These are phyloP conservation scores for Clarireedia monteithiana DNA, from an alignment of 2,329 filamentous ascomycete genomes.

Conservation along the genomic window DNA sequence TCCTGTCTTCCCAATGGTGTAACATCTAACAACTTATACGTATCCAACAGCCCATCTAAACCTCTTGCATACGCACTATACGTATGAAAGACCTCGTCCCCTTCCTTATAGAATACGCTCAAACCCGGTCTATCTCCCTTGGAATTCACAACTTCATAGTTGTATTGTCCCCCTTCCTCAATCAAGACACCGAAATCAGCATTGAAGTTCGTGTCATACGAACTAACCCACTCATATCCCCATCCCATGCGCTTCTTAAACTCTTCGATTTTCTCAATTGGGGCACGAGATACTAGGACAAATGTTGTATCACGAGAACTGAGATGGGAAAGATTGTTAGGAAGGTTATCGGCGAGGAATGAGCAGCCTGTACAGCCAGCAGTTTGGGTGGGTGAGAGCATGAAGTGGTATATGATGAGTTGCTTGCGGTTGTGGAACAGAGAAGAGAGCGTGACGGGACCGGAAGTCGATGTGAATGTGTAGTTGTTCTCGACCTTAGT, in stretches of 20 bases:
- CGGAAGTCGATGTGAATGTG: conserved; percentile 22
- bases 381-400: conserved; percentile 33
- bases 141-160: neutral
- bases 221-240: conserved; percentile 36
- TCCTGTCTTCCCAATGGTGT: conserved; percentile 31
- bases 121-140: conserved; percentile 31
- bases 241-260: conserved; percentile 34
- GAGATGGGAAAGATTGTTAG: conserved; percentile 31
- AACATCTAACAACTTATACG: conserved; percentile 29
- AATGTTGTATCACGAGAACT: conserved; percentile 32
- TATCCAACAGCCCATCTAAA: conserved; percentile 27
- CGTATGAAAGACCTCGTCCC: conserved; percentile 31
- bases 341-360: conserved; percentile 34
- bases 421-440: conserved; percentile 31
- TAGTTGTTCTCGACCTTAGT: conserved; percentile 33
- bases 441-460: conserved; percentile 24
- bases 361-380: conserved; percentile 34
- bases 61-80: conserved; percentile 32
- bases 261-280: conserved; percentile 30
- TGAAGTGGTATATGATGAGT: conserved; percentile 40
- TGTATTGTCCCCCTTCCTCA: conserved; percentile 22
- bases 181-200: conserved; percentile 33
- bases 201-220: conserved; percentile 32
- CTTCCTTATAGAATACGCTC: conserved; percentile 32
- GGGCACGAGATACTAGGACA: conserved; percentile 34